Conservation (phyloP, 176 grass and related monocot genomes). For the Triticum aestivum region DNA sequence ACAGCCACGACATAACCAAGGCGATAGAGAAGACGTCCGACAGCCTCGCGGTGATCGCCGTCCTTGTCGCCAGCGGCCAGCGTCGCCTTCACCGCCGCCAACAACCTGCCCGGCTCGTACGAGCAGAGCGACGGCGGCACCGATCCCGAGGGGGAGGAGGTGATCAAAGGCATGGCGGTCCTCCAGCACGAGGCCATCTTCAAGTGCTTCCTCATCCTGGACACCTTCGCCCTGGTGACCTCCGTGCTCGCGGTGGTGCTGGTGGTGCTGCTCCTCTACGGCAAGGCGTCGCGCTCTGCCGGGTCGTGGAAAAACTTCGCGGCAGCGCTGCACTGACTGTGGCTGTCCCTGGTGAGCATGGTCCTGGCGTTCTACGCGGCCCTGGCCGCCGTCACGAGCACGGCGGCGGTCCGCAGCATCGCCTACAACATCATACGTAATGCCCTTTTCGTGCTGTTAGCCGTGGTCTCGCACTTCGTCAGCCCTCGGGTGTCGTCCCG, state of each 20-base stretch:
- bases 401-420: neutral
- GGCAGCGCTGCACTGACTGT: neutral
- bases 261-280: neutral
- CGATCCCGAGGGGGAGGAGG: too few species aligned
- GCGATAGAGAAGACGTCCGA: neutral
- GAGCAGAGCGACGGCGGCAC: too few species aligned
- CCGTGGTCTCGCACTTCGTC: neutral
- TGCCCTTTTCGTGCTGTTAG: accelerated
- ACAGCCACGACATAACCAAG: neutral
- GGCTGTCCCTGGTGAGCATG: neutral
- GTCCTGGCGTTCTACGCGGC: conserved; percentile 11
- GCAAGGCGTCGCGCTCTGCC: neutral
- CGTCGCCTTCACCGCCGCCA: neutral
- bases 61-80: neutral
- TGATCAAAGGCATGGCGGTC: neutral
- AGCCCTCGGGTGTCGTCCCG: accelerated
- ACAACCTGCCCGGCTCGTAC: neutral
- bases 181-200: neutral
- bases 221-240: neutral
- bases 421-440: accelerated
- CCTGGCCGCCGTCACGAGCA: neutral
- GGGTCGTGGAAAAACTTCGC: neutral
- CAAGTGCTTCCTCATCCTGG: neutral
- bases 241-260: neutral
- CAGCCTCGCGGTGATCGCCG: conserved; percentile 14